Evolutionary conservation across 2,329 filamentous ascomycete genomes (phyloP).

Genomic region (Beauveria pseudobassiana): DNA sequence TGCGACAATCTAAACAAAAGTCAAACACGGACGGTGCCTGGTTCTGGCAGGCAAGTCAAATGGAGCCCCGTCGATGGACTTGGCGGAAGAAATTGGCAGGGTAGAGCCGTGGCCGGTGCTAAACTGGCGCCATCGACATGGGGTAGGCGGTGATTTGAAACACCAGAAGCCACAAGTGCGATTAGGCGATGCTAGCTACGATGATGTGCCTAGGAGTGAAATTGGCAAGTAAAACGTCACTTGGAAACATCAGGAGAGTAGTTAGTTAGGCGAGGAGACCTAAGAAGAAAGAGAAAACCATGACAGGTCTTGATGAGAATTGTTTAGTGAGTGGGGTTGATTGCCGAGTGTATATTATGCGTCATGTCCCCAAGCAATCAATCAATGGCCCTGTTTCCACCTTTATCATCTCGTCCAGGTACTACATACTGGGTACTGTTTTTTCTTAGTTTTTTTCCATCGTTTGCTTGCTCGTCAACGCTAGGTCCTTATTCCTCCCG

Average conservation of each 20-base stretch:
- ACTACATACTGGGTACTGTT: too few species aligned
- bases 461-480: not conserved
- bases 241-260: not conserved
- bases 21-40: slow-evolving; percentile 3
- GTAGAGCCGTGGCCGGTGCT: not conserved
- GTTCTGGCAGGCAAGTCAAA: not conserved
- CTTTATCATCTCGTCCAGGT: not conserved
- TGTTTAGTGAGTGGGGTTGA: not conserved
- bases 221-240: not conserved
- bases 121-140: slow-evolving; percentile 9
- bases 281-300: not conserved
- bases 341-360: not conserved
- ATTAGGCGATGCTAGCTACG: slow-evolving; percentile 5
- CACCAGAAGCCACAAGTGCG: not conserved
- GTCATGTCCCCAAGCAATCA: not conserved
- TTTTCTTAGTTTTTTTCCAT: not conserved
- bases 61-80: not conserved
- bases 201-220: not conserved
- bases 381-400: not conserved
- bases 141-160: slow-evolving; percentile 9
- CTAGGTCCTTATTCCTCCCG: not conserved
- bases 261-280: not conserved
- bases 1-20: slow-evolving; percentile 1
- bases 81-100: not conserved
- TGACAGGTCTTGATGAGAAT: not conserved